Conservation (phyloP, 2,329 filamentous ascomycete species). For the Botrytis deweyae region DNA sequence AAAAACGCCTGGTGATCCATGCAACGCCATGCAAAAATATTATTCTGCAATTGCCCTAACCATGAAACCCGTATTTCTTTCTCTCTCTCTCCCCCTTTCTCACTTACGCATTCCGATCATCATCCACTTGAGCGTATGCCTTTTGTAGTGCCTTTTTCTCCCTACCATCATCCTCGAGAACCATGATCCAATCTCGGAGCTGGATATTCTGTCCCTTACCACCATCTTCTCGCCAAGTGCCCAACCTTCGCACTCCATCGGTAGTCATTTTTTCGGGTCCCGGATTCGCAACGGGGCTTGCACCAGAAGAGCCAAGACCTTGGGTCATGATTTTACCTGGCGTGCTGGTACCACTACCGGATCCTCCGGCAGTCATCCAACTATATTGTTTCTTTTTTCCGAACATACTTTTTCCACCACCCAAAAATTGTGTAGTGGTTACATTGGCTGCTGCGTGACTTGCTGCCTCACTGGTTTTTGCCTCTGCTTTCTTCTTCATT, state of each 20-base stretch:
- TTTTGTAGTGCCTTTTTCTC: slow-evolving; percentile 62
- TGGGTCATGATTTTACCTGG: slow-evolving; percentile 41
- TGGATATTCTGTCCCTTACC: slow-evolving; percentile 78
- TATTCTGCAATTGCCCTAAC: slow-evolving; percentile 15
- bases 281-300: slow-evolving; percentile 40
- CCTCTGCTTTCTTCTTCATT: slow-evolving; percentile 70
- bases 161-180: slow-evolving; percentile 74
- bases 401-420: slow-evolving; percentile 59
- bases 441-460: slow-evolving; percentile 80
- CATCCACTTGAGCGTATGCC: slow-evolving; percentile 36
- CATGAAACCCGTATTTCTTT: slow-evolving; percentile 31
- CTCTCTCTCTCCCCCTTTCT: slow-evolving; percentile 24
- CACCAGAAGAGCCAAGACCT: slow-evolving; percentile 41
- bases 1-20: slow-evolving; percentile 23
- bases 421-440: slow-evolving; percentile 76
- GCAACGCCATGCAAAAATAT: slow-evolving; percentile 22
- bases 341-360: slow-evolving; percentile 53
- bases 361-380: slow-evolving; percentile 61
- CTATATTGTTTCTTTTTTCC: slow-evolving; percentile 71
- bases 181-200: slow-evolving; percentile 76
- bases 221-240: slow-evolving; percentile 76
- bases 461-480: slow-evolving; percentile 71
- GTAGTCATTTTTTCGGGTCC: slow-evolving; percentile 49
- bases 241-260: slow-evolving; percentile 62
- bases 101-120: slow-evolving; percentile 37